Conservation (phyloP, 345 rosid genomes). For the Physaria fendleri region DNA sequence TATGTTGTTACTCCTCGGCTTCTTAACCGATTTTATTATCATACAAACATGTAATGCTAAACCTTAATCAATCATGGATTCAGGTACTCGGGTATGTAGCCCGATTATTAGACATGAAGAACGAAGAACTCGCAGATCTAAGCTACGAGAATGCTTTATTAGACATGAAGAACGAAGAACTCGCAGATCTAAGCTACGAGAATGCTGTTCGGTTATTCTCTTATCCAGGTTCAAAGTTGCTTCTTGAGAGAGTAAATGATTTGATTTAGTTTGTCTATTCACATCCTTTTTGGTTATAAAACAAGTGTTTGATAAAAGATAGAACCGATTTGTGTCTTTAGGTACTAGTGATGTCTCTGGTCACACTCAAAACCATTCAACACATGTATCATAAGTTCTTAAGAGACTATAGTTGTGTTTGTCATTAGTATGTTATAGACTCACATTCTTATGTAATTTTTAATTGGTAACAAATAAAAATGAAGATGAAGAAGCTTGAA, state of each 20-base stretch:
- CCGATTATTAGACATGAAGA: slow-evolving; percentile 49
- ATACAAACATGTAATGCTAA: not conserved
- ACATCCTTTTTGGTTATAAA: not conserved
- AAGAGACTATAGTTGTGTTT: not conserved
- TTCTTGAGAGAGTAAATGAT: slow-evolving; percentile 9
- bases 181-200: slow-evolving; percentile 52
- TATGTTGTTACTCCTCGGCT: slow-evolving; percentile 28
- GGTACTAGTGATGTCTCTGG: slow-evolving; percentile 19
- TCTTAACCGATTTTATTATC: not conserved
- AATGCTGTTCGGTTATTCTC: slow-evolving; percentile 64
- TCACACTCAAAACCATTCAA: slow-evolving; percentile 7
- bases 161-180: slow-evolving; percentile 54
- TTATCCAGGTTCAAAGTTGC: slow-evolving; percentile 44
- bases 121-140: slow-evolving; percentile 59
- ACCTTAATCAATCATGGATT: not conserved
- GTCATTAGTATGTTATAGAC: too few relatives aligned
- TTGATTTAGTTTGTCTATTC: not conserved
- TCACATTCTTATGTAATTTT: too few relatives aligned
- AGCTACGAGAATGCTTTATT: slow-evolving; percentile 59
- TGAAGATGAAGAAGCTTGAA: slow-evolving; percentile 20
- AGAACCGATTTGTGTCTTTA: slow-evolving; percentile 6
- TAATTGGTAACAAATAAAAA: too few relatives aligned
- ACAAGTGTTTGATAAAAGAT: not conserved
- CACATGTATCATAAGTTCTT: slow-evolving; percentile 10
- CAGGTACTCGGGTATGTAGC: slow-evolving; percentile 70